Percentiles rank a stretch among this genome's conserved stretches.
phyloP scores from a whole-genome alignment of 495 filamentous ascomycete genomes.

The Daldinia decipiens region DNA sequence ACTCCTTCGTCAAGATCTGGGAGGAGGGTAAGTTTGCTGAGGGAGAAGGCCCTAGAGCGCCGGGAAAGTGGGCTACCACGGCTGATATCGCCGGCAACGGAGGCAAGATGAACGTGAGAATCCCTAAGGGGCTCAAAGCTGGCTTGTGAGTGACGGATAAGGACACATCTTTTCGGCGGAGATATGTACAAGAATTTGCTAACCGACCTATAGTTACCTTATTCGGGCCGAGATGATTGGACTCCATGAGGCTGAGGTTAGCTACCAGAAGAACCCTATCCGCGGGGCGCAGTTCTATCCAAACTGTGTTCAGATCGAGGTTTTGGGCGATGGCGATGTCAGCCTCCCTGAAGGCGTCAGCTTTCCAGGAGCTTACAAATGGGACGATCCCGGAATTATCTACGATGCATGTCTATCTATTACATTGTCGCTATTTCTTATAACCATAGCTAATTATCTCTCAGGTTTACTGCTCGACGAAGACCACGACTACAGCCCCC shows the following conservation, averaged over 20 bases:
- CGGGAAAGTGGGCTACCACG: conserved; percentile 51
- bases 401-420: conserved; percentile 44
- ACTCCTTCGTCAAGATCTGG: conserved; percentile 61
- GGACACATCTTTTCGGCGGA: neutral
- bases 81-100: conserved; percentile 53
- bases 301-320: conserved; percentile 58
- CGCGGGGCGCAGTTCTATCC: conserved; percentile 61
- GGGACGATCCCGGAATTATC: conserved; percentile 46
- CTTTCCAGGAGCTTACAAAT: conserved; percentile 52
- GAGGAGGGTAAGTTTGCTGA: conserved; percentile 56
- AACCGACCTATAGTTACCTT: conserved; percentile 47
- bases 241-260: conserved; percentile 56
- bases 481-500: conserved; percentile 40
- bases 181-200: neutral
- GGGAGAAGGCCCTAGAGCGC: conserved; percentile 11
- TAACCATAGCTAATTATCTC: neutral
- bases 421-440: neutral
- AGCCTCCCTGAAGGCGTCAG: conserved; percentile 47
- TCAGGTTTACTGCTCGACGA: conserved; percentile 33
- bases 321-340: conserved; percentile 51
- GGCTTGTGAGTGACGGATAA: conserved; percentile 48
- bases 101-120: conserved; percentile 55
- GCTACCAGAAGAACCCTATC: conserved; percentile 42
- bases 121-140: conserved; percentile 55
- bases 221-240: conserved; percentile 60